These are phyloP conservation scores for Penicillium atrosanguineum DNA, from an alignment of 495 filamentous ascomycete species.

Conservation along the genomic window DNA sequence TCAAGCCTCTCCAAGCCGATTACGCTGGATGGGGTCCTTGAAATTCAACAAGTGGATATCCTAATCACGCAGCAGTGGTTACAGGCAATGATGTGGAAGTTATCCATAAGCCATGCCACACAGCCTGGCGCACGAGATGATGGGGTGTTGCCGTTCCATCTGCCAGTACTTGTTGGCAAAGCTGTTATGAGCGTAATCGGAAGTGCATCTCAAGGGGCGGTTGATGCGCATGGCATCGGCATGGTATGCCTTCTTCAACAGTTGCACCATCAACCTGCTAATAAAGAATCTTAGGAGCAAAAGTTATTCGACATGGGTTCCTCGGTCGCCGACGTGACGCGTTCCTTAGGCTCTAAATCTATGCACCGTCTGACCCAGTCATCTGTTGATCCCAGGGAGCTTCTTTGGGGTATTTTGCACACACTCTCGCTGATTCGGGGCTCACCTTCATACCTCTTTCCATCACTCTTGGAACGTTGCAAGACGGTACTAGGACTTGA, in stretches of 20 bases:
- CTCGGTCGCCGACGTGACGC: constrained; percentile 38
- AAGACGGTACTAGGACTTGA: constrained; percentile 35
- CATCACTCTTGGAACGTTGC: constrained; percentile 33
- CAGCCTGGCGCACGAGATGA: constrained; percentile 44
- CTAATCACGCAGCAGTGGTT: constrained; percentile 64
- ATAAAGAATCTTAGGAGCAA: constrained; percentile 32
- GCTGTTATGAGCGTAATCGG: constrained; percentile 53
- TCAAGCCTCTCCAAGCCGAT: constrained; percentile 39
- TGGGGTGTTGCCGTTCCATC: constrained; percentile 53
- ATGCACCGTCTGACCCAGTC: constrained; percentile 32
- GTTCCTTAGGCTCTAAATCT: constrained; percentile 32
- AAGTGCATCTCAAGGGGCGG: constrained; percentile 48
- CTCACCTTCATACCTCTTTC: constrained; percentile 45
- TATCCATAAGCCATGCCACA: constrained; percentile 53
- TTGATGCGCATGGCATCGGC: constrained; percentile 60
- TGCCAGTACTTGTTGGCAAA: constrained; percentile 56
- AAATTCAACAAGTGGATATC: constrained; percentile 60
- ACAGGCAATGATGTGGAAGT: constrained; percentile 58
- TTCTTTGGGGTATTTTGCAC: constrained; percentile 44
- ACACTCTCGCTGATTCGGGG: constrained; percentile 43
- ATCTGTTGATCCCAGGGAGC: constrained; percentile 34
- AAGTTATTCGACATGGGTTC: constrained; percentile 41
- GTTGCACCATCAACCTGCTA: not conserved
- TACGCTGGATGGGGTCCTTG: constrained; percentile 45
- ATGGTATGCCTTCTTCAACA: constrained; percentile 47